Conservation (phyloP, 306 rosid species). For the Gynostemma pentaphyllum region DNA sequence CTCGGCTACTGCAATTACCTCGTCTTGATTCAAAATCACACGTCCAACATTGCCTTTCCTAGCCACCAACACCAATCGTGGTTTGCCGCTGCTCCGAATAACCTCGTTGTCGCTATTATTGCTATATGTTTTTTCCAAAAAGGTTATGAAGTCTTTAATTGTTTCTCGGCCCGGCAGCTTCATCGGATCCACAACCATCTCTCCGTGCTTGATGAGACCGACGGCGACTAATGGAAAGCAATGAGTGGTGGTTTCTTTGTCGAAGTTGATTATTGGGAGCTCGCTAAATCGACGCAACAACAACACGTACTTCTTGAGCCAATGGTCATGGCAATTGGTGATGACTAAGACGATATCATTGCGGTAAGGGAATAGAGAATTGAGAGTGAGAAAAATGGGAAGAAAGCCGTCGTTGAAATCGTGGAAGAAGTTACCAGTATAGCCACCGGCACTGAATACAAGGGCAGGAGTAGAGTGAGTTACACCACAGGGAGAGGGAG, state of each 20-base stretch:
- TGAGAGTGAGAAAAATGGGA: slow-evolving; percentile 27
- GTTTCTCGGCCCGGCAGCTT: slow-evolving; percentile 11
- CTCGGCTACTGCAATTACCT: background rate
- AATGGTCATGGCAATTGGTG: slow-evolving; percentile 32
- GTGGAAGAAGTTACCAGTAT: slow-evolving; percentile 41
- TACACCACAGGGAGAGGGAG: slow-evolving; percentile 20
- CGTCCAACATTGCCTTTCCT: too few species aligned
- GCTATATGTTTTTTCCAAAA: too few species aligned
- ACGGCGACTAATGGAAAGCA: slow-evolving; percentile 33
- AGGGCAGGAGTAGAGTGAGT: slow-evolving; percentile 21
- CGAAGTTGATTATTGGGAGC: slow-evolving; percentile 26
- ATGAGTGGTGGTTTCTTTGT: slow-evolving; percentile 28
- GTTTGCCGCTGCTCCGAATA: too few species aligned
- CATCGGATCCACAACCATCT: slow-evolving; percentile 26
- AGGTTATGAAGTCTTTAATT: slow-evolving; percentile 10
- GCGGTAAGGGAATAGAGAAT: slow-evolving; percentile 9
- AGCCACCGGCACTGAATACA: slow-evolving; percentile 29
- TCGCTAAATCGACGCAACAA: slow-evolving; percentile 17
- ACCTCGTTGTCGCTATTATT: too few species aligned
- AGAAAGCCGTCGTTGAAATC: slow-evolving; percentile 39
- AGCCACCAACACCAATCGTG: too few species aligned
- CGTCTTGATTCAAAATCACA: too few species aligned
- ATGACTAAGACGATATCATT: slow-evolving; percentile 20
- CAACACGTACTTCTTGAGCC: slow-evolving; percentile 25
- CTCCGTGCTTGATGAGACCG: slow-evolving; percentile 36